These are phyloP conservation scores for Cucumis hystrix DNA, from an alignment of 306 rosid species.

Conservation along the genomic window DNA sequence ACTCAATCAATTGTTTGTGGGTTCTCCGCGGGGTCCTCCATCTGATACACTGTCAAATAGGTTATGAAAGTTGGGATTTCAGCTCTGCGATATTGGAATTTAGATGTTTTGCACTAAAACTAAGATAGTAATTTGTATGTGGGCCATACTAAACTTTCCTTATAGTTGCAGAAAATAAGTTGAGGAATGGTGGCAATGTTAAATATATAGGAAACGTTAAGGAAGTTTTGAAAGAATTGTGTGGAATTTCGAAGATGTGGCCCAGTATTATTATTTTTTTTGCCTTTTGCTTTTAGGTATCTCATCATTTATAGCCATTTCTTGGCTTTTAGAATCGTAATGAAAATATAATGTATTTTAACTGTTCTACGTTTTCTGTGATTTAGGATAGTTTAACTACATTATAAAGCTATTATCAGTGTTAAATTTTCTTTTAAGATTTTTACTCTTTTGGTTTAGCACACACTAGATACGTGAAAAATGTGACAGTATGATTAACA, in stretches of 20 bases:
- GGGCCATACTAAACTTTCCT: neutral
- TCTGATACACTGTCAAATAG: neutral
- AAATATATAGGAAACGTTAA: neutral
- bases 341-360: neutral
- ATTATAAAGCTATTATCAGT: neutral
- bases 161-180: neutral
- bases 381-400: neutral
- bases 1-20: neutral
- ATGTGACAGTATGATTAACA: neutral
- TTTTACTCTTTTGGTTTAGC: neutral
- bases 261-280: neutral
- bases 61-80: neutral
- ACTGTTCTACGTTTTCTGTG: neutral
- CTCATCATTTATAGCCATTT: neutral
- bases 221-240: neutral
- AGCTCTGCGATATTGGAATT: neutral
- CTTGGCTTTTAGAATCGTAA: neutral
- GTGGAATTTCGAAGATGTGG: neutral
- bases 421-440: neutral
- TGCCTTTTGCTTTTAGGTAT: neutral
- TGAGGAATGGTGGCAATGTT: neutral
- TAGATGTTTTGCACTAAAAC: neutral
- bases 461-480: neutral
- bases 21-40: neutral
- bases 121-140: neutral